Evolutionary conservation across 2,329 filamentous ascomycete genomes (phyloP).

Genomic region (Botryotinia calthae): DNA sequence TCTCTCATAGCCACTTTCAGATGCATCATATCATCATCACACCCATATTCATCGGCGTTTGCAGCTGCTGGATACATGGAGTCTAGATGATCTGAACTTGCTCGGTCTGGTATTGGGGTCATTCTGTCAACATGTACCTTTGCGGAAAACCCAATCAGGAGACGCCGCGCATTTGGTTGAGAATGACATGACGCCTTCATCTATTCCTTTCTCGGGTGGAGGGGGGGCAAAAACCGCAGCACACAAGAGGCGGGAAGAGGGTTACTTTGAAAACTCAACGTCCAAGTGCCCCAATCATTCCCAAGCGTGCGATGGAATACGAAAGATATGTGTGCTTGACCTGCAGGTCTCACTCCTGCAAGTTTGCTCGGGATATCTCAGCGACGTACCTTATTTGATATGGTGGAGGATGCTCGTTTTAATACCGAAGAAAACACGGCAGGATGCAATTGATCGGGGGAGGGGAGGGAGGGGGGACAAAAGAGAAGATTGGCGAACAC

Average conservation of each 20-base stretch:
- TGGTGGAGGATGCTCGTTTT: neutral
- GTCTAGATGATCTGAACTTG: neutral
- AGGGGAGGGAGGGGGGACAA: neutral
- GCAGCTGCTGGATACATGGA: neutral
- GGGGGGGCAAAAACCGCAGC: neutral
- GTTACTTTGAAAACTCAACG: neutral
- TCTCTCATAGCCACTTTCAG: constrained; percentile 3
- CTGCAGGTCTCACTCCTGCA: constrained; percentile 13
- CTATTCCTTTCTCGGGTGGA: neutral
- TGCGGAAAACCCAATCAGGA: constrained; percentile 9
- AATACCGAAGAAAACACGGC: neutral
- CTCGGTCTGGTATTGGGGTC: neutral
- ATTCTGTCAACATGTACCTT: neutral
- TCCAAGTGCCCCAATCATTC: constrained; percentile 4
- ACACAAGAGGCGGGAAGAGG: neutral
- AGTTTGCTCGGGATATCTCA: constrained; percentile 6
- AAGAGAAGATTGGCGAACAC: neutral
- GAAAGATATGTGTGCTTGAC: neutral
- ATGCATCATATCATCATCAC: neutral
- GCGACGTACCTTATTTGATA: constrained; percentile 1
- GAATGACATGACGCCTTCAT: constrained; percentile 5
- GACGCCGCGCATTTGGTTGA: constrained; percentile 14
- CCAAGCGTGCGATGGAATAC: neutral
- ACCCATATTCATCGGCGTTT: neutral
- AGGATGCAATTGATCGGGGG: neutral